Evolutionary conservation across 495 filamentous ascomycete genomes (phyloP).

Genomic region (Talaromyces nanjingensis): DNA sequence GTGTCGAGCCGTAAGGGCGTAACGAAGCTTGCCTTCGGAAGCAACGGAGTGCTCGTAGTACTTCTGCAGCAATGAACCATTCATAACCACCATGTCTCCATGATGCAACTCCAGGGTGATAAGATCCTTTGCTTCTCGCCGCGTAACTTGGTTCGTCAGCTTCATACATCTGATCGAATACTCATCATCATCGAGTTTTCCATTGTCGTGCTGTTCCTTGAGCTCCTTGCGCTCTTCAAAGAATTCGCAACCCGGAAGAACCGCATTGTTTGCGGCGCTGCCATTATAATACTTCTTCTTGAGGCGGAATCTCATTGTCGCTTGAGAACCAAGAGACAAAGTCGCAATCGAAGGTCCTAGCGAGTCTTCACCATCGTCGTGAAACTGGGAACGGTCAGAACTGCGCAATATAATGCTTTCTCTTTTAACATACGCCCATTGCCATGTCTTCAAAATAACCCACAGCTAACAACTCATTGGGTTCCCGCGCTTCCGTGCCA

Average conservation of each 20-base stretch:
- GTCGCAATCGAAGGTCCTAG: conserved; percentile 73
- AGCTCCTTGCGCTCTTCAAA: conserved; percentile 30
- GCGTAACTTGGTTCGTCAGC: conserved; percentile 10
- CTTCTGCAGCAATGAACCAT: conserved; percentile 63
- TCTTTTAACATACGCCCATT: conserved; percentile 52
- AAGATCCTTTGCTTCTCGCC: conserved; percentile 12
- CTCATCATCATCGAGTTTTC: conserved; percentile 13
- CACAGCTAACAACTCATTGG: conserved; percentile 69
- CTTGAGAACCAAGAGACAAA: conserved; percentile 62
- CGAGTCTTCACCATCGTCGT: conserved; percentile 76
- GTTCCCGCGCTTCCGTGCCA: conserved; percentile 11
- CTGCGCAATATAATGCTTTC: not conserved
- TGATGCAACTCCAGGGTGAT: conserved; percentile 52
- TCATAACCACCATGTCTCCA: conserved; percentile 81
- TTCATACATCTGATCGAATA: conserved; percentile 16
- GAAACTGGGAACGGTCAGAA: conserved; percentile 49
- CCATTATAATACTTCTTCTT: conserved; percentile 52
- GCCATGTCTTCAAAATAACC: conserved; percentile 67
- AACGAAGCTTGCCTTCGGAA: conserved; percentile 52
- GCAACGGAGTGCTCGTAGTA: conserved; percentile 66
- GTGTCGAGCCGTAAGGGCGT: conserved; percentile 47
- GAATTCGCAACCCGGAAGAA: conserved; percentile 31
- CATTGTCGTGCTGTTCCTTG: conserved; percentile 22
- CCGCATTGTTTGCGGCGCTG: conserved; percentile 17
- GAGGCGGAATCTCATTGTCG: conserved; percentile 62